A percentile compares a stretch with the other conserved stretches of the same genome.
These are phyloP conservation scores for Pichia nakasei DNA, from an alignment of 805 yeast genomes.

Conservation along the genomic window DNA sequence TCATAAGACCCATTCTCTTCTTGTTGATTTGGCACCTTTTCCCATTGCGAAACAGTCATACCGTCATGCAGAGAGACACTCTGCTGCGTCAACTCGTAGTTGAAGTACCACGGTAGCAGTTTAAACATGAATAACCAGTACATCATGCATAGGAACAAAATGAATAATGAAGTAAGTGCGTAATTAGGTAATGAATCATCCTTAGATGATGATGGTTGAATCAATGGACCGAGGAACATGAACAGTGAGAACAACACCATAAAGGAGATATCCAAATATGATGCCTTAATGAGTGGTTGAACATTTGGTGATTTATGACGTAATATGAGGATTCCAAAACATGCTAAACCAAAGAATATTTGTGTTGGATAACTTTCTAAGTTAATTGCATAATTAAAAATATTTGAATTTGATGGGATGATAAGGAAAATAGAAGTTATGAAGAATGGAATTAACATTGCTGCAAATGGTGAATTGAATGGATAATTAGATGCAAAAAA, in stretches of 20 bases:
- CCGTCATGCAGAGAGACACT: conserved; percentile 1
- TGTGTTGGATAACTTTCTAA: conserved; percentile 45
- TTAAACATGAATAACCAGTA: conserved; percentile 51
- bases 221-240: conserved; percentile 43
- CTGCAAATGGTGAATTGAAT: conserved; percentile 41
- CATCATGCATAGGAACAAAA: conserved; percentile 34
- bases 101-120: conserved; percentile 36
- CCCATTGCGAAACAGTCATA: conserved; percentile 1
- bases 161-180: conserved; percentile 36
- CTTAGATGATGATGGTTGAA: conserved; percentile 22
- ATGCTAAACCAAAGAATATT: conserved; percentile 41
- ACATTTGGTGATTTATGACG: conserved; percentile 42
- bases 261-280: conserved; percentile 37
- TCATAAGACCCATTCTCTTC: conserved; percentile 1
- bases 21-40: neutral
- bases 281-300: conserved; percentile 44
- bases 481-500: conserved; percentile 50
- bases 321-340: conserved; percentile 49
- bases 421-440: conserved; percentile 34
- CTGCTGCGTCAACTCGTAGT: conserved; percentile 8
- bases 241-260: conserved; percentile 39
- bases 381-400: conserved; percentile 43
- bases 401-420: conserved; percentile 38
- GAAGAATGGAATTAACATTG: conserved; percentile 34
- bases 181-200: conserved; percentile 37